Evolutionary conservation across 805 yeast genomes (phyloP).

Genomic region (Saccharomycopsis amapae): DNA sequence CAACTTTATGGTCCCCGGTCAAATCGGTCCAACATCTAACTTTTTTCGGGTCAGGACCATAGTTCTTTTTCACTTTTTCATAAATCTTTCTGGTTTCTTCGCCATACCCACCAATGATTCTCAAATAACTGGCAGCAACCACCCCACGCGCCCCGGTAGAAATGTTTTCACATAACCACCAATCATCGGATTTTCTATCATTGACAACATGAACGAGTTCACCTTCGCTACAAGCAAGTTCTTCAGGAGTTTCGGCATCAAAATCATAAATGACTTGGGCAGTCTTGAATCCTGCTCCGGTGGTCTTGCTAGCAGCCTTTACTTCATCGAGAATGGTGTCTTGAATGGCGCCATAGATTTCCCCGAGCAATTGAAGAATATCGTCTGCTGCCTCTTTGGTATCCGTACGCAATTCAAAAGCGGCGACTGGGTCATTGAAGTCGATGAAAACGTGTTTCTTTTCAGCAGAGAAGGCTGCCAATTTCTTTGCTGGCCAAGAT

Average conservation of each 20-base stretch:
- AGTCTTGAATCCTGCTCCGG: slow-evolving; percentile 46
- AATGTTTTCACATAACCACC: slow-evolving; percentile 89
- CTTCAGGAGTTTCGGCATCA: slow-evolving; percentile 80
- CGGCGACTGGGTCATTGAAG: slow-evolving; percentile 69
- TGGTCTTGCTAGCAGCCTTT: slow-evolving; percentile 57
- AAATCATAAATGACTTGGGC: slow-evolving; percentile 77
- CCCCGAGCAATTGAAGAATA: slow-evolving; percentile 71
- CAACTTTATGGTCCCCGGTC: slow-evolving; percentile 92
- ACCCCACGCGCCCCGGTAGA: slow-evolving; percentile 74
- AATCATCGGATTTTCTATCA: slow-evolving; percentile 75
- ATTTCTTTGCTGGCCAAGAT: slow-evolving; percentile 73
- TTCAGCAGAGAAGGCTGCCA: slow-evolving; percentile 69
- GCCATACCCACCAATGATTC: slow-evolving; percentile 30
- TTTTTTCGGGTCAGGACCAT: slow-evolving; percentile 76
- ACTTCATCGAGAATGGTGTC: slow-evolving; percentile 79
- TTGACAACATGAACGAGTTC: slow-evolving; percentile 76
- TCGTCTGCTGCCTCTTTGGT: slow-evolving; percentile 81
- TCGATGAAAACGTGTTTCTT: slow-evolving; percentile 92
- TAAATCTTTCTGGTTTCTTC: slow-evolving; percentile 12
- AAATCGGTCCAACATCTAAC: slow-evolving; percentile 95
- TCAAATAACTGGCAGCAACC: slow-evolving; percentile 75
- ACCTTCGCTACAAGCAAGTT: slow-evolving; percentile 69
- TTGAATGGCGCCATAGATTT: slow-evolving; percentile 75
- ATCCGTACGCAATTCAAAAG: slow-evolving; percentile 84
- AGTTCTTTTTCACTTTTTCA: slow-evolving; percentile 4